Evolutionary conservation across 129 eudicot species (phyloP).

Genomic region (Oenanthe sinensis): DNA sequence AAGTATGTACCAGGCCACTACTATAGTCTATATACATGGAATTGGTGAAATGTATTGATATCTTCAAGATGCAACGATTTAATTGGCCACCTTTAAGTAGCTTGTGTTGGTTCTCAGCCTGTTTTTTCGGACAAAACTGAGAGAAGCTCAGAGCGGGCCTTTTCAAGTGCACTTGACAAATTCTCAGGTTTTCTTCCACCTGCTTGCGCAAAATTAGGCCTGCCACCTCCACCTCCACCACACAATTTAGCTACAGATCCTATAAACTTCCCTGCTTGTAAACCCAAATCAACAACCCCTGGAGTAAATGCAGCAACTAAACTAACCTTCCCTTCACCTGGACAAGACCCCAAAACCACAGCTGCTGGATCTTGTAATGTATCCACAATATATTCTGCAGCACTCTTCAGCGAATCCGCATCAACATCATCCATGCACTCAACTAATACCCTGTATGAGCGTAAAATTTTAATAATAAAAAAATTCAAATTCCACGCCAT

Average conservation of each 20-base stretch:
- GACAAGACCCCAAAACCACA: slow-evolving; percentile 72
- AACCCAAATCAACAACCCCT: slow-evolving; percentile 70
- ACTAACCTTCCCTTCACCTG: slow-evolving; percentile 76
- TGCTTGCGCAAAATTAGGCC: slow-evolving; percentile 94
- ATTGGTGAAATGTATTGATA: background rate
- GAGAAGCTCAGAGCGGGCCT: slow-evolving; percentile 62
- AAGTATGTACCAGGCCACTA: background rate
- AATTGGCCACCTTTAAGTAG: background rate
- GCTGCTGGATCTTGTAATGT: slow-evolving; percentile 73
- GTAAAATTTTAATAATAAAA: background rate
- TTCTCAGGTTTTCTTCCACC: slow-evolving; percentile 93
- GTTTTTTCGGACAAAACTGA: slow-evolving; percentile 46
- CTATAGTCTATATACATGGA: background rate
- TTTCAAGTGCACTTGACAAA: slow-evolving; percentile 59
- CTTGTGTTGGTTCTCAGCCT: slow-evolving; percentile 20
- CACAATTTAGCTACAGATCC: slow-evolving; percentile 91
- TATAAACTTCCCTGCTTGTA: slow-evolving; percentile 89
- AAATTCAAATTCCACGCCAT: background rate
- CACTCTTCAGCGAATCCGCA: slow-evolving; percentile 76
- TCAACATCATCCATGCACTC: slow-evolving; percentile 79
- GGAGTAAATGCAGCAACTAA: slow-evolving; percentile 87
- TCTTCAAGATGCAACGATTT: background rate
- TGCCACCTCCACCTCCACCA: slow-evolving; percentile 96
- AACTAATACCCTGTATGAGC: slow-evolving; percentile 57
- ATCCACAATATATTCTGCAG: slow-evolving; percentile 69